A percentile compares a stretch with the other conserved stretches of the same genome.
Conservation (phyloP, 805 yeast species). For the Candida insectalens region DNA sequence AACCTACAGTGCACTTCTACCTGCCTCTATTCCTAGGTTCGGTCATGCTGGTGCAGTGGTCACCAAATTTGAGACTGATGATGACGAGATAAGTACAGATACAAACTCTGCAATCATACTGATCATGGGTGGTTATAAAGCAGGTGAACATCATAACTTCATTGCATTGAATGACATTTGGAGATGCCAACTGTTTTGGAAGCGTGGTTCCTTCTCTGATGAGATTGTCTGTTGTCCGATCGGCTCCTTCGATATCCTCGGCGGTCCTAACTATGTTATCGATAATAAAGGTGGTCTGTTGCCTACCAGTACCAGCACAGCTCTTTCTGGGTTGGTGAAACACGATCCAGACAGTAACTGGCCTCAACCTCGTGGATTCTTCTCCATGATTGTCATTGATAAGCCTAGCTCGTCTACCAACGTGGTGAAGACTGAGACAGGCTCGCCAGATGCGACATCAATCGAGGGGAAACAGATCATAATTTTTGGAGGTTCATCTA, state of each 20-base stretch:
- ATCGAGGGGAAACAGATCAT: no score
- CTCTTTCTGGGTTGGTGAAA: neutral
- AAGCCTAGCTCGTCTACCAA: no score
- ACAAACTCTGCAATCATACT: conserved; percentile 25
- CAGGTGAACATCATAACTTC: conserved; percentile 20
- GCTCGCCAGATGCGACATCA: no score
- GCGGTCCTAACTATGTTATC: conserved; percentile 6
- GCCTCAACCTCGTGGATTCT: conserved; percentile 24
- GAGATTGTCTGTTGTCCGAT: conserved; percentile 22
- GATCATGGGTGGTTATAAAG: conserved; percentile 41
- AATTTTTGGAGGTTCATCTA: no score
- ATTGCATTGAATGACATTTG: conserved; percentile 25
- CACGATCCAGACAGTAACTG: conserved; percentile 9
- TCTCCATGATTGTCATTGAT: conserved; percentile 16
- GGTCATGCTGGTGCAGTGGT: conserved; percentile 19
- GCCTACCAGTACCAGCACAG: neutral
- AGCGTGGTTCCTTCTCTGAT: conserved; percentile 23
- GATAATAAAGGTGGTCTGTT: conserved; percentile 16
- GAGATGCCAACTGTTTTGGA: conserved; percentile 24
- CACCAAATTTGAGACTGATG: conserved; percentile 21
- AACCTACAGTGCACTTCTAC: conserved; percentile 14
- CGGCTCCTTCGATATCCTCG: conserved; percentile 19
- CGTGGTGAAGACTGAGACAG: no score
- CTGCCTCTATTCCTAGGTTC: conserved; percentile 23
- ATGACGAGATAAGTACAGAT: neutral